Evolutionary conservation across 2,329 filamentous ascomycete genomes (phyloP), one percentile per base, ranked within the genome.

Genomic region (Xylogone sp.): DNA sequence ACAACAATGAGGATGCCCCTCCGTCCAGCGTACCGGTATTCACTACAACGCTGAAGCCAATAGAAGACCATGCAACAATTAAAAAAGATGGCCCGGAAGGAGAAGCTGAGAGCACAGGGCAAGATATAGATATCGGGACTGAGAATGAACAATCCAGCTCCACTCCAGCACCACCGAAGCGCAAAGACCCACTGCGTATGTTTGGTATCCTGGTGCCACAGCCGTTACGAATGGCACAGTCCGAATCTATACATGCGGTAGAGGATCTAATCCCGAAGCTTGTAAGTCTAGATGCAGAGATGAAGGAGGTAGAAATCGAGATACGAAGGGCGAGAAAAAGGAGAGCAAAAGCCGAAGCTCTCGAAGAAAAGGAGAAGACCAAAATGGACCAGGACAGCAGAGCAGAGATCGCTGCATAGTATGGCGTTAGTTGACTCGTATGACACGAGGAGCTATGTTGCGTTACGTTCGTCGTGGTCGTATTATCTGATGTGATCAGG

Each of bases 251-350:
- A 21, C 62, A 72, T 34, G 75, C 76, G 0, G 74, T 90, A 3
- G 78, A 83, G 50, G 68, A 75, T 0, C 65, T 85, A 3, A 67
- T 91, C 2, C 78, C 83, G 1, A 69, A 69, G 39, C 70, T 90
- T 8, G 76, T 76, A 6, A 77, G 75, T 1, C 67, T 88, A n/a
- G 73, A 76, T 31, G 74, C 74, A 22, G 76, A 82, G 60, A 83
- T 93, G 78, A 73, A 75, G 13, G 69, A 70, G n/a, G 65, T 88
- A 4, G 87, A 91, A 70, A 82, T 85, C 48, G 79, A 87, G 58
- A 83, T 93, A 49, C 75, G 86, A 34, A 73, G 86, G 52, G 50
- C 71, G 46, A 69, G 75, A 57, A 81, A 80, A 60, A 50, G 55
- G 19, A 55, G 53, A 19, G 46, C 45, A 1, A 64, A 60, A 22